phyloP scores from a whole-genome alignment of 176 grass and related monocot genomes.

The Ampelocalamus luodianensis region DNA sequence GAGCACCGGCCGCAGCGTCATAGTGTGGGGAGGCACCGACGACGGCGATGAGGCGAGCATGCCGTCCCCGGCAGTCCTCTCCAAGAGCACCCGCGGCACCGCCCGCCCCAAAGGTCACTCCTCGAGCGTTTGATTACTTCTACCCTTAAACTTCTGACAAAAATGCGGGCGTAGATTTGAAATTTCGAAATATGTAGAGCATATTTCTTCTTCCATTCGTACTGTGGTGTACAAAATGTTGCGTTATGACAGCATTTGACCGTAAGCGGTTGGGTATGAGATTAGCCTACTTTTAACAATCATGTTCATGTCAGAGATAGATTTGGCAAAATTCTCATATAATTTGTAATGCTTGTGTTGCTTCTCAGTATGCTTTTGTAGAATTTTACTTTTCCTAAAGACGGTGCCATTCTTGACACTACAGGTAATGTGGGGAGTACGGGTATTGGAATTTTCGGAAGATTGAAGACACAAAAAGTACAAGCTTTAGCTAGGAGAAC shows the following conservation, averaged over 20 bases:
- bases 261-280: background rate
- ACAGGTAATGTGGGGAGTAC: constrained; percentile 35
- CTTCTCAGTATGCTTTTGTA: background rate
- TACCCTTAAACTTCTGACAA: background rate
- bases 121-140: background rate
- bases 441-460: constrained; percentile 55
- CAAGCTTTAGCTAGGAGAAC: constrained; percentile 58
- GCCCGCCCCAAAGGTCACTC: constrained; percentile 33
- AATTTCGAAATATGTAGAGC: background rate
- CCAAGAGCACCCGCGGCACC: constrained; percentile 29
- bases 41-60: constrained; percentile 40
- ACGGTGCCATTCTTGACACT: constrained; percentile 33
- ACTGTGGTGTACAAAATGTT: too few species aligned
- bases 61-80: constrained; percentile 64
- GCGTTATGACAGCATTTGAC: background rate
- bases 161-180: background rate
- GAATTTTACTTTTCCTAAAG: background rate
- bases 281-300: background rate
- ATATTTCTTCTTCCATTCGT: too few species aligned
- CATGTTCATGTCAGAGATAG: background rate
- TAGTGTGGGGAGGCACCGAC: constrained; percentile 63
- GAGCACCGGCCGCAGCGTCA: constrained; percentile 61
- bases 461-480: constrained; percentile 73
- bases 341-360: background rate
- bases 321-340: background rate